A percentile compares a stretch with the other conserved stretches of the same genome.
Conservation (phyloP, 495 filamentous ascomycete genomes). For the Durotheca rogersii region DNA sequence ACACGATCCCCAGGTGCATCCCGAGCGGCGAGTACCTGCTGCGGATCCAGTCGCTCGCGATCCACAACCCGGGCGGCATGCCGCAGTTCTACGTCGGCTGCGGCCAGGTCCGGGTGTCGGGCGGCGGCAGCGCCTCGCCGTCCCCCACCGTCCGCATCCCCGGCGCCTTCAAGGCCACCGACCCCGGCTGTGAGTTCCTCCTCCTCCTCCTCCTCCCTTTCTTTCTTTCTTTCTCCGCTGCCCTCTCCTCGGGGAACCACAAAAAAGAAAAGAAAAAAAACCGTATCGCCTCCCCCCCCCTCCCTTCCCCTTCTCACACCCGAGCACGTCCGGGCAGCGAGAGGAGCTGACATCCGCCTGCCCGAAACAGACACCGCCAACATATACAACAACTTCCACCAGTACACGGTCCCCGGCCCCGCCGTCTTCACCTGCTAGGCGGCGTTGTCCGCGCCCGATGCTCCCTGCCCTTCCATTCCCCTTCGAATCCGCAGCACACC, state of each 20-base stretch:
- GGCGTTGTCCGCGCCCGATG: too few relatives aligned
- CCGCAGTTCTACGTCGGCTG: conserved; percentile 59
- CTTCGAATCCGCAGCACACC: too few relatives aligned
- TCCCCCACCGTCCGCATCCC: conserved; percentile 52
- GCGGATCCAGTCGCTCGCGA: conserved; percentile 60
- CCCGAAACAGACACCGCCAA: conserved; percentile 35
- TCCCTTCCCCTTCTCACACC: neutral
- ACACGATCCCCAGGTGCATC: conserved; percentile 56
- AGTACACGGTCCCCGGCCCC: conserved; percentile 32
- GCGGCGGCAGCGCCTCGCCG: conserved; percentile 51
- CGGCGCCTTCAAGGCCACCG: conserved; percentile 54
- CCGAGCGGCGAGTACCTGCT: conserved; percentile 62
- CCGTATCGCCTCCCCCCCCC: neutral
- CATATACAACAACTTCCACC: conserved; percentile 35
- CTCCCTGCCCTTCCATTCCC: too few relatives aligned
- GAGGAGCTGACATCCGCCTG: too few relatives aligned
- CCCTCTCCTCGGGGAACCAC: too few relatives aligned
- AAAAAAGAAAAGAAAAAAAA: too few relatives aligned
- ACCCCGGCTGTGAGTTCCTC: conserved; percentile 47
- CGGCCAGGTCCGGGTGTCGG: conserved; percentile 59
- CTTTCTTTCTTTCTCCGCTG: too few relatives aligned
- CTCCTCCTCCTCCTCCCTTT: neutral
- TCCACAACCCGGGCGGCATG: conserved; percentile 57
- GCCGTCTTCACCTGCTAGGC: conserved; percentile 31
- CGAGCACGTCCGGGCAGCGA: too few relatives aligned